Base-by-base conservation (phyloP, 306 rosid species). In the Dicorynia guianensis region DNA sequence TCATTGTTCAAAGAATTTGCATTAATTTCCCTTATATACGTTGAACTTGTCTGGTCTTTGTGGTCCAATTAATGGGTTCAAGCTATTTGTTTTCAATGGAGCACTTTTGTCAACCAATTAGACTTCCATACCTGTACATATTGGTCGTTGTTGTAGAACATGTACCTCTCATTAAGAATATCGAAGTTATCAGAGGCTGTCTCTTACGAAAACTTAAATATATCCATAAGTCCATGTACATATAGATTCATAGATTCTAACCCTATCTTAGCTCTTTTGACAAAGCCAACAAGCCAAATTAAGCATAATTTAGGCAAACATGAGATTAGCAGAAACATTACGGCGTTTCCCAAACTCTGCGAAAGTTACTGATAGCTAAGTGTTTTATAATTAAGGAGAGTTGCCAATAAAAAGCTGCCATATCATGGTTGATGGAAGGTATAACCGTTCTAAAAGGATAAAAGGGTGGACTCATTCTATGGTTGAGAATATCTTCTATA, bases 21-120 rank as follows among this genome's bases (percentile, higher is more conserved):
- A 19, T 68, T 57, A n/a, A n/a, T n/a, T 76, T 63, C 50, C 54
- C 8, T 76, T 53, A n/a, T n/a, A n/a, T 44, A 74, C 74, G 34
- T 15, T 46, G 36, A 30, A 63, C 50, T 67, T 50, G 56, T 8
- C 15, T 10, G 42, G 19, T 74, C 36, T 58, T 49, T 79, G 54
- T 35, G 69, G 82, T 66, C 76, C 52, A 14, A 8, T 59, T 67
- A 75, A 20, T 50, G 52, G 65, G 49, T 43, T 76, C 33, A 36
- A 46, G 65, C 44, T 20, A 39, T 70, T 39, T 15, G 55, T 44
- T 62, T 54, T 59, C 30, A 77, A 49, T 47, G 43, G 50, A 8
- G 40, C 67, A 65, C 64, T 70, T 30, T 15, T 61, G 79, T 79
- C 79, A 83, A 76, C 33, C 70, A 53, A 53, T 66, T 2, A 46